Base-by-base conservation (phyloP, 2,329 filamentous ascomycete species). In the Penicillium sp. region DNA sequence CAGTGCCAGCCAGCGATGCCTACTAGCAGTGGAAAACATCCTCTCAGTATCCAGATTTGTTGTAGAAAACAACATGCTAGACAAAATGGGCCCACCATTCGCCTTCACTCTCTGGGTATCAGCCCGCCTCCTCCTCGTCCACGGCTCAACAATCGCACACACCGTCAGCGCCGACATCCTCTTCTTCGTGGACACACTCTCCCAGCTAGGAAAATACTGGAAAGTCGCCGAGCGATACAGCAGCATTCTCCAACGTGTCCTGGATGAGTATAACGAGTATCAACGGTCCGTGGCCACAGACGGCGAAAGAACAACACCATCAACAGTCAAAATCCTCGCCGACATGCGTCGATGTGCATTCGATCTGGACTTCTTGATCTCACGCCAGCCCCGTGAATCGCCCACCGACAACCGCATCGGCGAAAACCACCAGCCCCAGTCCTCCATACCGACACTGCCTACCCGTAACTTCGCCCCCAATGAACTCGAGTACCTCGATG, bases 61-160 rank as follows among this genome's bases (percentile, higher is more conserved):
- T 11, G 80, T 87, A 25, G 82, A 82, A 52, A 86, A 89, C 60
- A 79, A 80, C 43, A 80, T 95, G 66, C 77, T 95, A 16, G 78
- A 83, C 41, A 90, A 90, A 66, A 81, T 95, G 13, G 91, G 91
- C 0, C 90, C 90, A 0, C 90, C 89, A 0, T 95, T 95, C 66
- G 90, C 90, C 3, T 96, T 95, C 65, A 90, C 88, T 0, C 77
- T 95, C 1, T 95, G 91, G 91, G 91, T 95, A 13, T 89, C 88
- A 3, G 89, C 91, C 5, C 85, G 91, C 3, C 78, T 95, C 3
- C 77, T 95, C 4, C 83, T 95, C 8, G 91, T 96, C 2, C 90
- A 95, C 67, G 89, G 89, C 22, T 93, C 88, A 7, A 95, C 90
- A 0, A 89, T 95, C 47, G 88, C 93, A 58, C 87, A 88, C 66